These are phyloP conservation scores for Fusarium coffeatum DNA, from an alignment of 2,329 filamentous ascomycete species.

Conservation along the genomic window DNA sequence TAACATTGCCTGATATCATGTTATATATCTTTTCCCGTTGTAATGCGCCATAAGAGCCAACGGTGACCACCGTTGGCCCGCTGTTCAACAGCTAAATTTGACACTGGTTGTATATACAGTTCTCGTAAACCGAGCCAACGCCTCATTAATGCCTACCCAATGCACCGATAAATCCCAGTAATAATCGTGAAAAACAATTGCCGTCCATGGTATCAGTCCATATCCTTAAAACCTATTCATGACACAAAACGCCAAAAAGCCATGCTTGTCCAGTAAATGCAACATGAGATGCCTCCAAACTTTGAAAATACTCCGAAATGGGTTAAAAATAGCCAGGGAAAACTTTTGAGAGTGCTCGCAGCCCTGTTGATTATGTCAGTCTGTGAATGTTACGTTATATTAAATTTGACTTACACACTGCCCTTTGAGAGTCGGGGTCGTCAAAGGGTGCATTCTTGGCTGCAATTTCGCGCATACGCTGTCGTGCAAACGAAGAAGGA, in stretches of 20 bases:
- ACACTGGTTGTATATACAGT: constrained; percentile 8
- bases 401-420: constrained; percentile 52
- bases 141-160: constrained; percentile 37
- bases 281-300: constrained; percentile 27
- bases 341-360: constrained; percentile 56
- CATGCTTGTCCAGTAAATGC: constrained; percentile 42
- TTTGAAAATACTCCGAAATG: constrained; percentile 10
- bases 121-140: constrained; percentile 29
- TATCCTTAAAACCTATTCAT: constrained; percentile 25
- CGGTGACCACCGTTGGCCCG: not conserved
- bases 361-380: constrained; percentile 52
- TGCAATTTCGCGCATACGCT: constrained; percentile 58
- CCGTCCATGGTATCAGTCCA: constrained; percentile 30
- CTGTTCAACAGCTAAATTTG: not conserved
- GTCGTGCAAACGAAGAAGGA: constrained; percentile 58
- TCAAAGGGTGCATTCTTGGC: constrained; percentile 57
- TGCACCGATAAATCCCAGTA: constrained; percentile 28
- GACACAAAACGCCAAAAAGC: constrained; percentile 47
- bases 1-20: not conserved
- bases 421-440: constrained; percentile 55
- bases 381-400: not conserved
- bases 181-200: constrained; percentile 25
- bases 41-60: not conserved
- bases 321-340: constrained; percentile 55
- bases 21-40: not conserved